Conservation (phyloP, 345 rosid species). For the Heritiera littoralis region DNA sequence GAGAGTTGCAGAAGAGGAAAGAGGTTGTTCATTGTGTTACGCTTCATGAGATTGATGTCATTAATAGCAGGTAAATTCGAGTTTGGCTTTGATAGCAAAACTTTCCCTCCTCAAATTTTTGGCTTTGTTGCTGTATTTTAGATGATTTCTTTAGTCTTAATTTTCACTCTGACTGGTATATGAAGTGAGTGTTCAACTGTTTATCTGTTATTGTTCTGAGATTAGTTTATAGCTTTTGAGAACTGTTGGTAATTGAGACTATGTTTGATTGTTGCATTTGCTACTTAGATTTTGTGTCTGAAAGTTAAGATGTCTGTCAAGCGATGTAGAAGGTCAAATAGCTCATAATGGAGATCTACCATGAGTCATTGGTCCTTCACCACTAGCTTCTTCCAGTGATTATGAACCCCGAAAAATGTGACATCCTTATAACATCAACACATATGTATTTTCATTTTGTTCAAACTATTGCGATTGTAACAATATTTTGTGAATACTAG, state of each 20-base stretch:
- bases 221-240: not conserved
- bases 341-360: not conserved
- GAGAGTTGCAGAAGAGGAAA: slow-evolving; percentile 95
- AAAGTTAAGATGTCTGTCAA: not conserved
- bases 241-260: not conserved
- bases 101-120: not conserved
- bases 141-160: not conserved
- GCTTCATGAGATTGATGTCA: slow-evolving; percentile 96
- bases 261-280: not conserved
- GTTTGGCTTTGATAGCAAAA: not conserved
- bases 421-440: not conserved
- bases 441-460: not conserved
- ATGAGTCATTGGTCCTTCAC: not conserved
- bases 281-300: not conserved
- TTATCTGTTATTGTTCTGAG: not conserved
- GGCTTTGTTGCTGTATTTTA: not conserved
- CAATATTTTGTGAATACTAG: not conserved
- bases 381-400: not conserved
- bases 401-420: not conserved
- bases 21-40: slow-evolving; percentile 95
- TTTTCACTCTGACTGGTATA: not conserved
- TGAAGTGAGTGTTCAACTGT: not conserved
- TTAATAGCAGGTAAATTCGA: slow-evolving; percentile 77
- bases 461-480: not conserved
- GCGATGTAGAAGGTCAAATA: not conserved